These are phyloP conservation scores for Rosa rugosa DNA, from an alignment of 306 rosid species.

Conservation along the genomic window DNA sequence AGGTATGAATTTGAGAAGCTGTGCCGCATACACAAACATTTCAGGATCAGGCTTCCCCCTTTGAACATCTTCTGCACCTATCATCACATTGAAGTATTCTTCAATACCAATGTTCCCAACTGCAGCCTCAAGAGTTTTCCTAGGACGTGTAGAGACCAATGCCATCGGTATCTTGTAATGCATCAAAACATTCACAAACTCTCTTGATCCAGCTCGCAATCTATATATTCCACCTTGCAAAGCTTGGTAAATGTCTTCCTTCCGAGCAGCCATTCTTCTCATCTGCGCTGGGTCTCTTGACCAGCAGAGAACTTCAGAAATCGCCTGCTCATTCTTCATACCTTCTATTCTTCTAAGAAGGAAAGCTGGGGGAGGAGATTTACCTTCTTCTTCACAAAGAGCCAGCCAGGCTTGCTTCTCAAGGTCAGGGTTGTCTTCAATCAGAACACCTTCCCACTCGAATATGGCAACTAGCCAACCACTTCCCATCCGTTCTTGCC, in stretches of 20 bases:
- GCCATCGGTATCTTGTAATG: conserved; percentile 92
- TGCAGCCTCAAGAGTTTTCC: conserved; percentile 71
- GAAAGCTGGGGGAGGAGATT: conserved; percentile 74
- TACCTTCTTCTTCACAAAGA: conserved; percentile 86
- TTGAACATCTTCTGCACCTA: conserved; percentile 89
- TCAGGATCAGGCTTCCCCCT: conserved; percentile 98
- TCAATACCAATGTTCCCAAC: conserved; percentile 69
- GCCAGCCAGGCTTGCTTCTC: conserved; percentile 88
- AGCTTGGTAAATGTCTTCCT: conserved; percentile 80
- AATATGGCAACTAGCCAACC: conserved; percentile 96
- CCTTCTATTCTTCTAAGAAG: conserved; percentile 81
- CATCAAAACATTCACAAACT: conserved; percentile 86
- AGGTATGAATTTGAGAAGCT: conserved; percentile 81
- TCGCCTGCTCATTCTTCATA: conserved; percentile 93
- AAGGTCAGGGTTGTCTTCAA: conserved; percentile 76
- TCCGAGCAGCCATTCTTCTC: conserved; percentile 77
- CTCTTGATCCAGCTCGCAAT: conserved; percentile 70
- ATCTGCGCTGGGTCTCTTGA: conserved; percentile 70
- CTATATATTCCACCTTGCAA: conserved; percentile 85
- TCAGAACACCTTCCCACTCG: conserved; percentile 94
- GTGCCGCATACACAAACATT: conserved; percentile 85
- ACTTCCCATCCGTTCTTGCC: conserved; percentile 96
- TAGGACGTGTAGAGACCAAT: conserved; percentile 82
- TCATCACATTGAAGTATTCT: conserved; percentile 69
- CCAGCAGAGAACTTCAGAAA: conserved; percentile 98